These are phyloP conservation scores for Ascochyta pisi DNA, from an alignment of 2,329 filamentous ascomycete species.

Conservation along the genomic window DNA sequence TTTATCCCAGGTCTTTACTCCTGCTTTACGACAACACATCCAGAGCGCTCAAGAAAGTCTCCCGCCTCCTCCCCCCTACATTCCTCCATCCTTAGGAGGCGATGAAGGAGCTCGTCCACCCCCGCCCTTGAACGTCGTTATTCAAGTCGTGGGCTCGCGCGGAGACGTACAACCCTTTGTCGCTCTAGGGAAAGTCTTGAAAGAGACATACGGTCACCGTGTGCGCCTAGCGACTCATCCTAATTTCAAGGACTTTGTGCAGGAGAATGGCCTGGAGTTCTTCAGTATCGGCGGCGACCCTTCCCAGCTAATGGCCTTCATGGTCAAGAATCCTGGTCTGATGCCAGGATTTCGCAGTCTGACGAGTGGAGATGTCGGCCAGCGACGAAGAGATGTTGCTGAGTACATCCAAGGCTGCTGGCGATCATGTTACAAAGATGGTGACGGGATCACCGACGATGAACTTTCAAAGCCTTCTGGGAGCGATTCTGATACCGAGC, in stretches of 20 bases:
- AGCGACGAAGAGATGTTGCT: constrained; percentile 1
- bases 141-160: constrained; percentile 61
- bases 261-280: constrained; percentile 44
- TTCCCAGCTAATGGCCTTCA: constrained; percentile 56
- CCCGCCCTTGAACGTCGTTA: constrained; percentile 59
- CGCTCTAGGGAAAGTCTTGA: constrained; percentile 60
- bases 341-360: constrained; percentile 4
- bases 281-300: constrained; percentile 43
- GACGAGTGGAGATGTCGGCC: constrained; percentile 1
- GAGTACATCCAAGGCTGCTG: constrained; percentile 17
- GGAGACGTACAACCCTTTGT: constrained; percentile 68
- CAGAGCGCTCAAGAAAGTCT: constrained; percentile 20
- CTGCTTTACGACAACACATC: constrained; percentile 20
- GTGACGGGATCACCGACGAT: constrained; percentile 35
- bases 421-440: constrained; percentile 43
- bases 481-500: constrained; percentile 37
- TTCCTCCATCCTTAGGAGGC: constrained; percentile 17
- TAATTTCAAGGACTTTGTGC: constrained; percentile 24
- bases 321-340: constrained; percentile 58
- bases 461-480: constrained; percentile 39
- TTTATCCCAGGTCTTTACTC: constrained; percentile 31
- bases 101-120: not conserved
- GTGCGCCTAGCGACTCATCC: constrained; percentile 39
- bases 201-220: constrained; percentile 37
- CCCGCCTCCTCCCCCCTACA: constrained; percentile 18